These are phyloP conservation scores for Cladobotryum mycophilum DNA, from an alignment of 2,329 filamentous ascomycete species.

Conservation along the genomic window DNA sequence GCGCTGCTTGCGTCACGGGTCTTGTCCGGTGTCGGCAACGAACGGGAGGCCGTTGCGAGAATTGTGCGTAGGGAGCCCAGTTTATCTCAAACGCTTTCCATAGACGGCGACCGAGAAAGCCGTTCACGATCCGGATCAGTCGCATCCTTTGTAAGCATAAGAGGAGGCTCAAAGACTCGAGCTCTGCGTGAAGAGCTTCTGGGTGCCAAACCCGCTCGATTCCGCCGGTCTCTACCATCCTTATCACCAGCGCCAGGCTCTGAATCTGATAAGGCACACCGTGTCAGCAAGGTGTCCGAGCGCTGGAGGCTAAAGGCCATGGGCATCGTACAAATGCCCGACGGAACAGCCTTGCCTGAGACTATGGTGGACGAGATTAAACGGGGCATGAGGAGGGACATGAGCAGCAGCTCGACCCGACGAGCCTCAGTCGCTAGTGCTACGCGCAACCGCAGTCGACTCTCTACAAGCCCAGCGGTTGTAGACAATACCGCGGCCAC, in stretches of 20 bases:
- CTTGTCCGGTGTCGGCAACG: slow-evolving; percentile 34
- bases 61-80: slow-evolving; percentile 28
- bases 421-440: slow-evolving; percentile 8
- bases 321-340: slow-evolving; percentile 46
- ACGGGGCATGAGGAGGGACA: slow-evolving; percentile 34
- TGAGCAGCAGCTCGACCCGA: slow-evolving; percentile 24
- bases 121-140: slow-evolving; percentile 15
- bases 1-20: slow-evolving; percentile 38
- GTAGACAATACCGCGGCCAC: background rate
- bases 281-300: slow-evolving; percentile 34
- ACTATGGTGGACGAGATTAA: slow-evolving; percentile 40
- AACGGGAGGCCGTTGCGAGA: slow-evolving; percentile 27
- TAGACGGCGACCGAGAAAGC: slow-evolving; percentile 13
- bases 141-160: slow-evolving; percentile 14
- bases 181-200: slow-evolving; percentile 23
- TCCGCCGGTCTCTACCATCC: slow-evolving; percentile 35
- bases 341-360: slow-evolving; percentile 49
- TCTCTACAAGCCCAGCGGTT: background rate
- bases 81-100: slow-evolving; percentile 13
- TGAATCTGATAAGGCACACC: slow-evolving; percentile 20
- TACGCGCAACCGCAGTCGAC: background rate
- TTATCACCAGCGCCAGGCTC: slow-evolving; percentile 22
- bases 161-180: slow-evolving; percentile 22
- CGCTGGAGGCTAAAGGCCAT: slow-evolving; percentile 44
- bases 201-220: slow-evolving; percentile 24